phyloP scores from a whole-genome alignment of 176 grass and related monocot genomes.

The Musa itinerans region DNA sequence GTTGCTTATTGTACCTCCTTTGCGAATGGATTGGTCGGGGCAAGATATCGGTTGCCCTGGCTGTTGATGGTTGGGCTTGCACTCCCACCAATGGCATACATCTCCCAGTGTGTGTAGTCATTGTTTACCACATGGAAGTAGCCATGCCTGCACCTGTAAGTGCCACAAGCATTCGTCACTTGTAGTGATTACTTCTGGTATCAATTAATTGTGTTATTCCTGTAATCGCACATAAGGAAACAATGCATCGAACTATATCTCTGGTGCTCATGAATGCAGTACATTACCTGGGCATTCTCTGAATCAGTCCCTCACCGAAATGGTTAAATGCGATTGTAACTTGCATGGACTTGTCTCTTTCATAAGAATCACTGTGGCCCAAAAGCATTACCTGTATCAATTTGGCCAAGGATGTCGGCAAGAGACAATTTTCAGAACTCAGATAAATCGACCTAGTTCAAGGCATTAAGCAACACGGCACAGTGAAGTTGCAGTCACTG shows the following conservation, averaged over 20 bases:
- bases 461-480: too few species aligned
- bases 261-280: neutral
- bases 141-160: conserved; percentile 3
- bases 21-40: neutral
- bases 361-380: conserved; percentile 8
- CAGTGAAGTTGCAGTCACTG: too few species aligned
- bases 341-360: conserved; percentile 2
- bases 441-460: too few species aligned
- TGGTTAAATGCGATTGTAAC: conserved; percentile 9
- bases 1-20: neutral
- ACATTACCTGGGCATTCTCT: conserved; percentile 6
- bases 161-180: neutral
- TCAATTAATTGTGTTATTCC: neutral
- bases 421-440: too few species aligned
- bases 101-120: conserved; percentile 11
- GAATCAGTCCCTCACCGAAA: conserved; percentile 1
- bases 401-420: neutral
- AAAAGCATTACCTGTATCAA: conserved; percentile 4
- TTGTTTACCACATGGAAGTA: conserved; percentile 15
- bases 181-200: neutral
- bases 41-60: conserved; percentile 9
- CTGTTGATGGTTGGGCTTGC: conserved; percentile 10
- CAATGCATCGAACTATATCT: neutral
- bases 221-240: too few species aligned
- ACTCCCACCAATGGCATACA: conserved; percentile 7